Evolutionary conservation across 2,329 filamentous ascomycete genomes (phyloP), one percentile per base, ranked within the genome.

Genomic region (Phaeophleospora eucalypticola): DNA sequence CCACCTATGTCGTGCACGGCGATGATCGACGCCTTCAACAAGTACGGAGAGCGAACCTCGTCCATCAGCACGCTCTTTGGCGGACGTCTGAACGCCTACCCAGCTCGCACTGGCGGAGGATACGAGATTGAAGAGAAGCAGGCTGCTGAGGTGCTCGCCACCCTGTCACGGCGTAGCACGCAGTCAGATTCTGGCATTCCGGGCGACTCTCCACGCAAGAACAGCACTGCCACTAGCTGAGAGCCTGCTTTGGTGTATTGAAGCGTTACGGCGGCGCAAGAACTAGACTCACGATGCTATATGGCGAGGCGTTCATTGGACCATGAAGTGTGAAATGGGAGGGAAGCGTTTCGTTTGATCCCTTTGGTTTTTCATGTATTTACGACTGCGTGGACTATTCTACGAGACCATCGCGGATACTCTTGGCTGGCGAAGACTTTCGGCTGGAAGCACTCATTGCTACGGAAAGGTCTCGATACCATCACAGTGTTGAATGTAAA

Each of bases 1-100:
- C 46, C 49, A 21, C 45, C 49, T 12, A 51, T 48, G 46, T 53
- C 55, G 10, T 58, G 55, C 45, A 51, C 51, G 1, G 40, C 47
- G 3, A 56, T 58, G 51, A 48, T 58, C 9, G 52, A 57, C 32
- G 42, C 47, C 17, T 57, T 57, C 46, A 53, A 56, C 46, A 51
- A 56, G 41, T 53, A 46, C 36, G 52, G 54, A 36, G 47, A 55
- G 40, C 50, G 53, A 10, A 53, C 53, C 7, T 50, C 55, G 2
- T 52, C 50, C 27, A 58, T 58, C 15, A 38, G 46, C 32, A 46
- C 49, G 9, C 43, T 58, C 4, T 56, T 58, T 37, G 53, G 55
- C 27, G 53, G 55, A 4, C 42, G 41, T 10, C 46, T 58, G 18
- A 51, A 43, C 32, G 48, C 55, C 7, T 58, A 58, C 32, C 53